phyloP scores from a whole-genome alignment of 805 yeast species.

The Hanseniaspora thailandica region DNA sequence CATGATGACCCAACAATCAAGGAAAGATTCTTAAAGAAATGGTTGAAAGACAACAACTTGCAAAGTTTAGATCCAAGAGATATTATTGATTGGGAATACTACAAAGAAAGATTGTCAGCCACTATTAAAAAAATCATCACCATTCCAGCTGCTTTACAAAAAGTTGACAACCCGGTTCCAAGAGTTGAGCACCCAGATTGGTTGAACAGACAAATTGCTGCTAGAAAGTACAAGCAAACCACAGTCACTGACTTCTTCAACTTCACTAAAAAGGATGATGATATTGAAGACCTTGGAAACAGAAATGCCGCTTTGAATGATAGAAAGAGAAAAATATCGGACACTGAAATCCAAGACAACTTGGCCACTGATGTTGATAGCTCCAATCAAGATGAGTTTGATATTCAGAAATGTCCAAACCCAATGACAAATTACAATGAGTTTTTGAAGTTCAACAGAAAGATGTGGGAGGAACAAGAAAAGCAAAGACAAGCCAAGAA shows the following conservation, averaged over 20 bases:
- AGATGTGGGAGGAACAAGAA: slow-evolving; percentile 77
- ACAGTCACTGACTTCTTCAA: slow-evolving; percentile 48
- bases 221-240: slow-evolving; percentile 55
- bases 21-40: slow-evolving; percentile 61
- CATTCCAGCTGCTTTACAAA: slow-evolving; percentile 93
- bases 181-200: slow-evolving; percentile 90
- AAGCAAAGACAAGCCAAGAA: slow-evolving; percentile 59
- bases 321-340: slow-evolving; percentile 30
- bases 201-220: slow-evolving; percentile 56
- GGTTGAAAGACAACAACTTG: slow-evolving; percentile 72
- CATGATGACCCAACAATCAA: slow-evolving; percentile 57
- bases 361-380: slow-evolving; percentile 29
- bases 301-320: slow-evolving; percentile 19
- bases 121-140: slow-evolving; percentile 90
- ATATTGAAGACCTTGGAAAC: slow-evolving; percentile 63
- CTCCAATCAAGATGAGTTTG: slow-evolving; percentile 34
- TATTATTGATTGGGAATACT: slow-evolving; percentile 88
- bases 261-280: slow-evolving; percentile 39
- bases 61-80: slow-evolving; percentile 77
- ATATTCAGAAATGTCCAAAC: slow-evolving; percentile 39
- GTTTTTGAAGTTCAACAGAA: slow-evolving; percentile 64
- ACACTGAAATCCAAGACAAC: slow-evolving; percentile 26
- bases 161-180: slow-evolving; percentile 82
- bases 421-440: slow-evolving; percentile 55
- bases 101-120: slow-evolving; percentile 79